phyloP scores from a whole-genome alignment of 768 basidiomycete species.

The Phaffia tasmanica region DNA sequence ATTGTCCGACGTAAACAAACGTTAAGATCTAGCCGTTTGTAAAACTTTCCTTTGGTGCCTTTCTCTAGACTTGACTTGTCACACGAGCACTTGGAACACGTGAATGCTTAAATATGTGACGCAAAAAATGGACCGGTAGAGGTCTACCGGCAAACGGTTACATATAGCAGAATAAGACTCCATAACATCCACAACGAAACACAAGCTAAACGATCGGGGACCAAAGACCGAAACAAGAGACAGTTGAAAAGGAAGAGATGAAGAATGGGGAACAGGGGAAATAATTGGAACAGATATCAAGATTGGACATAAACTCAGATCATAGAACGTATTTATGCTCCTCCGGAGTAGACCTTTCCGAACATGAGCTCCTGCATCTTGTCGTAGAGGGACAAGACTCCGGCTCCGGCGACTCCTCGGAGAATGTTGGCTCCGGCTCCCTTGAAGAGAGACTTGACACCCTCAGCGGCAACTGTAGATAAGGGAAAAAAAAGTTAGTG shows the following conservation, averaged over 20 bases:
- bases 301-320: not conserved
- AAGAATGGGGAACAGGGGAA: not conserved
- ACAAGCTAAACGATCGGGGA: not conserved
- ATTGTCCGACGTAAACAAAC: slow-evolving; percentile 5
- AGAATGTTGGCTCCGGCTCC: slow-evolving; percentile 61
- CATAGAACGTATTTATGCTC: slow-evolving; percentile 40
- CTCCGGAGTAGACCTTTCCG: slow-evolving; percentile 99
- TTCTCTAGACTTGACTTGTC: too few relatives aligned
- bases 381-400: slow-evolving; percentile 98
- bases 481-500: too few relatives aligned
- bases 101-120: too few relatives aligned
- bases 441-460: slow-evolving; percentile 92
- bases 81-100: too few relatives aligned
- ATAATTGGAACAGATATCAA: not conserved
- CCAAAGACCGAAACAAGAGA: not conserved
- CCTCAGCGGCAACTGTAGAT: slow-evolving; percentile 60
- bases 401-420: slow-evolving; percentile 99
- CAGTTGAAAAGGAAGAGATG: not conserved
- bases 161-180: slow-evolving; percentile 1
- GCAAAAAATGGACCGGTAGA: too few relatives aligned
- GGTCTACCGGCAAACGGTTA: too few relatives aligned
- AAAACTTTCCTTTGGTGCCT: not conserved
- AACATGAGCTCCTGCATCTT: slow-evolving; percentile 92
- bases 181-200: slow-evolving; percentile 10
- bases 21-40: not conserved